phyloP scores from a whole-genome alignment of 371 early-diverging fungal species.

The Apophysomyces elegans region DNA sequence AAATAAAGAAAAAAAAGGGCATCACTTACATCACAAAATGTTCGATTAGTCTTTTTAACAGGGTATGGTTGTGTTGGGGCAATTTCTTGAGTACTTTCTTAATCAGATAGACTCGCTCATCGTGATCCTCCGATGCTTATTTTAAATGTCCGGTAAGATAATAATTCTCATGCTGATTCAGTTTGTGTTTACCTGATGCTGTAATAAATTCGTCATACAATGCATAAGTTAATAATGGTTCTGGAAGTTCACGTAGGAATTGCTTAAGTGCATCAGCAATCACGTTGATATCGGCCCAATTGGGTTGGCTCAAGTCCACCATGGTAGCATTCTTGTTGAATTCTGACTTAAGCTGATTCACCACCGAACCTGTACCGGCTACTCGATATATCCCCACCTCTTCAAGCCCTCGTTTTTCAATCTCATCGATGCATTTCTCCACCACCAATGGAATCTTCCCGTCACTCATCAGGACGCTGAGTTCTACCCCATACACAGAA shows the following conservation, averaged over 20 bases:
- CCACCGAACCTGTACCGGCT: constrained; percentile 72
- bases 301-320: constrained; percentile 66
- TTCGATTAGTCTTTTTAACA: constrained; percentile 76
- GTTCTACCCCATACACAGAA: constrained; percentile 67
- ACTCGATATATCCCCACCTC: constrained; percentile 87
- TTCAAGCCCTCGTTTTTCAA: constrained; percentile 80
- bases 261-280: constrained; percentile 93
- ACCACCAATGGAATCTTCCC: constrained; percentile 62
- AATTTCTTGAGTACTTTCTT: constrained; percentile 74
- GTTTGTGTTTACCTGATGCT: constrained; percentile 67
- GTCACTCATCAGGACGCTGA: constrained; percentile 64
- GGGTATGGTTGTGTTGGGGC: constrained; percentile 68
- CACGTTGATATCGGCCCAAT: constrained; percentile 83
- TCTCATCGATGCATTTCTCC: constrained; percentile 75
- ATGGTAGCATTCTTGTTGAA: constrained; percentile 64
- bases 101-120: constrained; percentile 78
- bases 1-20: constrained; percentile 1
- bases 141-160: constrained; percentile 2
- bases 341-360: constrained; percentile 60
- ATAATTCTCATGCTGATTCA: background rate
- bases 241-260: constrained; percentile 92
- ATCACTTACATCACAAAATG: constrained; percentile 71
- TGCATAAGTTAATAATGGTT: constrained; percentile 86
- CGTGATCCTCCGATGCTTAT: constrained; percentile 72
- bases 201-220: constrained; percentile 83